Evolutionary conservation across 345 rosid genomes (phyloP), one percentile per base, ranked within the genome.

Genomic region (Aegle marmelos): DNA sequence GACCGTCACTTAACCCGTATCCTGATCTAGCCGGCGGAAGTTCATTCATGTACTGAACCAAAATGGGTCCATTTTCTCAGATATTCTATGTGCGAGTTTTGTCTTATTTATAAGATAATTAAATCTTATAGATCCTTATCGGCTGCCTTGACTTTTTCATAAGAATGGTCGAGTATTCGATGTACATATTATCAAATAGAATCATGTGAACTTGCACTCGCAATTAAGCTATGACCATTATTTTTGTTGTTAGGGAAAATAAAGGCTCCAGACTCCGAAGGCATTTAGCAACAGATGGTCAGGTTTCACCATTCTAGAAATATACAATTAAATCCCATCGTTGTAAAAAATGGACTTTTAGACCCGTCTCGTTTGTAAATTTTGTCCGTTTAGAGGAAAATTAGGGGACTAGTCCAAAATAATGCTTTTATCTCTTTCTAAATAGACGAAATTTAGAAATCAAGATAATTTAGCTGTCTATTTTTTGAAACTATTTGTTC

Each of bases 41-140:
- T 78, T 48, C 71, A 62, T 62, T 17, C 22, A 53, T 53, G 80
- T n/a, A 34, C 64, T 62, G 0, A 9, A 53, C 80, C 70, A 31
- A 53, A 45, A 30, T 62, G 53, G 41, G 41, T 78, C 80, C 22
- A n/a, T 19, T 77, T 41, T 69, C 2, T 28, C 13, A 39, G 48
- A 27, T 37, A 68, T 36, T 37, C 36, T n/a, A 8, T 11, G 50
- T 22, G 1, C 30, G 33, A 70, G 3, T 60, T 22, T 27, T 72
- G 36, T 56, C 33, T 25, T 59, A 24, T 28, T n/a, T 14, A 16
- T 76, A 1, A 10, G 2, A 13, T 8, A 34, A 28, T 73, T 30
- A 25, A 17, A 37, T 58, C 74, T n/a, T 34, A 13, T 25, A 9
- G 14, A 27, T 22, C 3, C 22, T 9, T 50, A 5, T 19, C 34